Percentiles rank a stretch among this genome's conserved stretches.
These are phyloP conservation scores for Leishmania martiniquensis DNA, from an alignment of 208 protist species.

Conservation along the genomic window DNA sequence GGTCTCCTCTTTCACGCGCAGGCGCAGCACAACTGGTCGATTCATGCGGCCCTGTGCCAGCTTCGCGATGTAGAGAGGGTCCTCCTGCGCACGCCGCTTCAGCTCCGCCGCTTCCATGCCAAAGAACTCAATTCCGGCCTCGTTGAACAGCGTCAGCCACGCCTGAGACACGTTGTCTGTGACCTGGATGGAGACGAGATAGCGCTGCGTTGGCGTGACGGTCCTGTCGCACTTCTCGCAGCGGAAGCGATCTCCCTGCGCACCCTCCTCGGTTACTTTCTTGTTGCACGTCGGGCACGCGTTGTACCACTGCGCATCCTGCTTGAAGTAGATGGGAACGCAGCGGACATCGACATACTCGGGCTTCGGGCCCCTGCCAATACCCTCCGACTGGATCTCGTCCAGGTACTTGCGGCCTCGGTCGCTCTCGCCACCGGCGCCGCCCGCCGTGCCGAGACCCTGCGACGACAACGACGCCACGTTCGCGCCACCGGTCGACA, in stretches of 20 bases:
- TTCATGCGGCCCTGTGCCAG: conserved; percentile 86
- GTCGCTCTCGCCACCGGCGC: conserved; percentile 57
- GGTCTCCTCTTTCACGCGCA: conserved; percentile 90
- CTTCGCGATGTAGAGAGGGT: conserved; percentile 79
- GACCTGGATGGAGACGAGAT: conserved; percentile 87
- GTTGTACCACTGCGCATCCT: conserved; percentile 92
- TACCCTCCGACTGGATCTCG: conserved; percentile 73
- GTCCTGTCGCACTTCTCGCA: conserved; percentile 90
- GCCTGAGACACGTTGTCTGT: conserved; percentile 88
- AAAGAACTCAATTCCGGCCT: conserved; percentile 88
- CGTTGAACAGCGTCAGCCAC: conserved; percentile 94
- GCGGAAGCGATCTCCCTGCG: conserved; percentile 77
- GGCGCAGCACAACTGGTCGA: conserved; percentile 83
- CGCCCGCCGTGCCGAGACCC: conserved; percentile 35
- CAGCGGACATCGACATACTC: conserved; percentile 91
- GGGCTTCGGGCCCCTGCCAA: conserved; percentile 79
- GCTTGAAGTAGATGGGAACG: conserved; percentile 91
- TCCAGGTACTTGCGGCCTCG: conserved; percentile 88
- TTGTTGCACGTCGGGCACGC: conserved; percentile 93
- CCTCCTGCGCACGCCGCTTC: conserved; percentile 75
- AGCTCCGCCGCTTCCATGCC: conserved; percentile 86
- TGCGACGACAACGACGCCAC: conserved; percentile 76
- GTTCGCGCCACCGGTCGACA: conserved; percentile 80
- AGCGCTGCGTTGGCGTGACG: conserved; percentile 82
- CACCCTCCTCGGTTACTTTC: conserved; percentile 86